Conservation (phyloP, 2,329 filamentous ascomycete genomes). For the Elsinoe ampelina region DNA sequence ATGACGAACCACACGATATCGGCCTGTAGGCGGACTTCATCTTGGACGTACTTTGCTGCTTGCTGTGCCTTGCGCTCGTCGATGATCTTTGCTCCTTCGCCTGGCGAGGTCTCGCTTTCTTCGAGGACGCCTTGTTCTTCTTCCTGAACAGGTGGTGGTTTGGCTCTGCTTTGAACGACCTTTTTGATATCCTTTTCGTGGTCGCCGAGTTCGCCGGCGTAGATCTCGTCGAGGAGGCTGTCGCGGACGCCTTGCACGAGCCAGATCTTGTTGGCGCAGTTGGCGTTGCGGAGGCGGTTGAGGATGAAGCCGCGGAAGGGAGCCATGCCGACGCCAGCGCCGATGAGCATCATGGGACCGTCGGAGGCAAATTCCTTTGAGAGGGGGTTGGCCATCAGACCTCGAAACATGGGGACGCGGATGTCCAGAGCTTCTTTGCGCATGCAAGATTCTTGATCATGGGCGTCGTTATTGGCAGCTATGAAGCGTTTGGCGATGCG, state of each 20-base stretch:
- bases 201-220: slow-evolving; percentile 91
- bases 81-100: slow-evolving; percentile 69
- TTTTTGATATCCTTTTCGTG: slow-evolving; percentile 56
- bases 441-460: slow-evolving; percentile 31
- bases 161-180: slow-evolving; percentile 38
- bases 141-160: slow-evolving; percentile 20
- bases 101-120: slow-evolving; percentile 31
- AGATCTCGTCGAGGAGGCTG: slow-evolving; percentile 87
- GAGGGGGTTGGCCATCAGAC: slow-evolving; percentile 92
- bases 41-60: slow-evolving; percentile 86
- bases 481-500: slow-evolving; percentile 67
- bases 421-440: slow-evolving; percentile 50
- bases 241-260: slow-evolving; percentile 92
- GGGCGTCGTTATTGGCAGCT: slow-evolving; percentile 53
- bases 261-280: slow-evolving; percentile 97
- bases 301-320: slow-evolving; percentile 97
- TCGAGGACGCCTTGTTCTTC: slow-evolving; percentile 22
- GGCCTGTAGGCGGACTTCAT: slow-evolving; percentile 82
- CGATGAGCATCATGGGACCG: slow-evolving; percentile 94
- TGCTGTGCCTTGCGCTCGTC: slow-evolving; percentile 53
- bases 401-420: slow-evolving; percentile 93
- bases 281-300: slow-evolving; percentile 83
- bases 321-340: slow-evolving; percentile 90
- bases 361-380: slow-evolving; percentile 86
- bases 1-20: slow-evolving; percentile 98